Evolutionary conservation across 805 yeast species (phyloP).

Genomic region (Barnettozyma siamensis): DNA sequence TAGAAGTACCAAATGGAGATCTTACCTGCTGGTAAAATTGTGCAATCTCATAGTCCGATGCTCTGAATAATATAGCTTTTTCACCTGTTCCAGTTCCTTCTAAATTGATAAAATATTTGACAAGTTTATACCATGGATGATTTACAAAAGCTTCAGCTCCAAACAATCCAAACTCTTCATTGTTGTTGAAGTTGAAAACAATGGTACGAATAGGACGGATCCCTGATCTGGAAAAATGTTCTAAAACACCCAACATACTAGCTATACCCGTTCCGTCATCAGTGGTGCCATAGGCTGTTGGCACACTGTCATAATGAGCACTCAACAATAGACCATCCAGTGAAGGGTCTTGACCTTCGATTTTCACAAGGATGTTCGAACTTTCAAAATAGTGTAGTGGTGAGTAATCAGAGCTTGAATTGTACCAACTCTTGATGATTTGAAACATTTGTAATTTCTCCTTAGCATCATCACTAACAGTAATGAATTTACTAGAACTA

Average conservation of each 20-base stretch:
- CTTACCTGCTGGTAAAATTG: slow-evolving; percentile 49
- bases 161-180: slow-evolving; percentile 81
- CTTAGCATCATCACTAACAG: slow-evolving; percentile 33
- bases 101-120: slow-evolving; percentile 65
- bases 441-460: slow-evolving; percentile 39
- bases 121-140: slow-evolving; percentile 65
- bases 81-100: slow-evolving; percentile 91
- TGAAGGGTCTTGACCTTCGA: slow-evolving; percentile 54
- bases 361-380: slow-evolving; percentile 69
- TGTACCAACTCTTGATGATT: slow-evolving; percentile 45
- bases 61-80: slow-evolving; percentile 72
- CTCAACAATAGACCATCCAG: slow-evolving; percentile 69
- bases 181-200: slow-evolving; percentile 79
- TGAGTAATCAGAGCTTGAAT: slow-evolving; percentile 32
- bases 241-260: slow-evolving; percentile 65
- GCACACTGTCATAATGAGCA: slow-evolving; percentile 88
- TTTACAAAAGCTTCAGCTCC: slow-evolving; percentile 73
- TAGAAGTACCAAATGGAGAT: slow-evolving; percentile 70
- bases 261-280: slow-evolving; percentile 92
- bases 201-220: slow-evolving; percentile 64
- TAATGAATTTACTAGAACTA: slow-evolving; percentile 20
- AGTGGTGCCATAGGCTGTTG: slow-evolving; percentile 81
- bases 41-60: slow-evolving; percentile 72
- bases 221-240: slow-evolving; percentile 34
- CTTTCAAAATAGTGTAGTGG: slow-evolving; percentile 75